phyloP scores from a whole-genome alignment of 495 filamentous ascomycete genomes.

The Achaetomiella virescens region DNA sequence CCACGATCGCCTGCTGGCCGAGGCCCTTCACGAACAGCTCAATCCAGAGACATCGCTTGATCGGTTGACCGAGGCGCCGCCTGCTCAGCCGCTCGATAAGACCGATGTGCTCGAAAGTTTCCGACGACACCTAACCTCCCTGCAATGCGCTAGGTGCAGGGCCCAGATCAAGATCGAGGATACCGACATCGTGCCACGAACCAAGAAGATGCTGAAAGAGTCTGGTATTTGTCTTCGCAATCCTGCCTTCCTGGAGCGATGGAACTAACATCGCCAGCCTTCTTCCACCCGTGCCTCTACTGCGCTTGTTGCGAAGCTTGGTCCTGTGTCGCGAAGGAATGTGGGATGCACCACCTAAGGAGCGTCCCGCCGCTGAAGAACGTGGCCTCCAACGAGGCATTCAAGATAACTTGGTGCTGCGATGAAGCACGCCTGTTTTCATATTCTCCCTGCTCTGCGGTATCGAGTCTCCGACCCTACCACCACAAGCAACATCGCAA shows the following conservation, averaged over 20 bases:
- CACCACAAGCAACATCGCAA: neutral
- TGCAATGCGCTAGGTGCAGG: slow-evolving; percentile 3
- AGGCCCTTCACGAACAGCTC: neutral
- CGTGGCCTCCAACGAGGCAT: neutral
- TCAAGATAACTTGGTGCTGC: slow-evolving; percentile 31
- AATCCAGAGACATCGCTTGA: neutral
- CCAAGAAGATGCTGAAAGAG: slow-evolving; percentile 6
- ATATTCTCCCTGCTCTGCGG: slow-evolving; percentile 32
- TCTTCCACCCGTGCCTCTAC: slow-evolving; percentile 11
- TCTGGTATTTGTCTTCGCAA: neutral
- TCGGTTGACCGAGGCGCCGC: too few species aligned
- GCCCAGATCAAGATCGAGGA: neutral
- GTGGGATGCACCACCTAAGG: neutral
- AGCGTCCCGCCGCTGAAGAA: neutral
- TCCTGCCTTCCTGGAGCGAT: too few species aligned
- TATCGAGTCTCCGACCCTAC: slow-evolving; percentile 1
- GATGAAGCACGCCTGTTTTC: slow-evolving; percentile 25
- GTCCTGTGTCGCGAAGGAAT: neutral
- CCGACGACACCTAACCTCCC: neutral
- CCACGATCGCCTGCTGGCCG: too few species aligned
- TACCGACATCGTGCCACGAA: neutral
- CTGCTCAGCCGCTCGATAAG: neutral
- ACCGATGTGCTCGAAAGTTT: neutral
- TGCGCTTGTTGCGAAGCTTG: slow-evolving; percentile 13
- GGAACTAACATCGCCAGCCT: slow-evolving; percentile 6